Conservation (phyloP, 768 basidiomycete genomes). For the Nevesoporus exiguus region DNA sequence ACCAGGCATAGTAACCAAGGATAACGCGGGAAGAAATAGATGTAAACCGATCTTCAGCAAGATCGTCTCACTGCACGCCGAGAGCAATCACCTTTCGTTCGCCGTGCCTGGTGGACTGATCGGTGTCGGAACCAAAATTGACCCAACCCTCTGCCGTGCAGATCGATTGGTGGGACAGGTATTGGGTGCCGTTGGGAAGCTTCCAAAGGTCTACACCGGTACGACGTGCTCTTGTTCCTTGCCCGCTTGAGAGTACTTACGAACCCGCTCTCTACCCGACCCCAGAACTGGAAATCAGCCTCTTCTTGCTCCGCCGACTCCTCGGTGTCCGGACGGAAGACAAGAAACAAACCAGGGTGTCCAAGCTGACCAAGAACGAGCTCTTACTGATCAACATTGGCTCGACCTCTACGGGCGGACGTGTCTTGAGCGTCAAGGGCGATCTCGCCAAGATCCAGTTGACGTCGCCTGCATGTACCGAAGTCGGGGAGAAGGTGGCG, state of each 20-base stretch:
- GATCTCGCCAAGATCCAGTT: slow-evolving; percentile 93
- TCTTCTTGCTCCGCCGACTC: slow-evolving; percentile 92
- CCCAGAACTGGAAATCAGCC: slow-evolving; percentile 83
- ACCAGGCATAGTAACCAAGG: slow-evolving; percentile 96
- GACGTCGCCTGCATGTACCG: slow-evolving; percentile 93
- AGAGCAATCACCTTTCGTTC: slow-evolving; percentile 90
- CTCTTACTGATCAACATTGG: slow-evolving; percentile 96
- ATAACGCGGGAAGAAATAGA: slow-evolving; percentile 80
- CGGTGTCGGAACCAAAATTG: slow-evolving; percentile 96
- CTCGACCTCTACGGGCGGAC: slow-evolving; percentile 94
- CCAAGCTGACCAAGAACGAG: slow-evolving; percentile 89
- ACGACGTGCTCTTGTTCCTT: not conserved
- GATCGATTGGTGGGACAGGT: slow-evolving; percentile 97
- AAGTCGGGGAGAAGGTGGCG: slow-evolving; percentile 97
- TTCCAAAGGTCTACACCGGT: slow-evolving; percentile 93
- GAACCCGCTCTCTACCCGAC: no score
- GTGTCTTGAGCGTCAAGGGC: slow-evolving; percentile 90
- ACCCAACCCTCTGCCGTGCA: slow-evolving; percentile 94
- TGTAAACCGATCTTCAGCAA: slow-evolving; percentile 92
- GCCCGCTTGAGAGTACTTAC: no score
- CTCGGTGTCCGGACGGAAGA: slow-evolving; percentile 99
- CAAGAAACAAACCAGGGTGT: slow-evolving; percentile 96
- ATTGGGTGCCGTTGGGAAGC: slow-evolving; percentile 88
- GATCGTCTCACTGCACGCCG: slow-evolving; percentile 91
- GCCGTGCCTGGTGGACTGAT: slow-evolving; percentile 98